These are phyloP conservation scores for Dittrichia graveolens DNA, from an alignment of 129 eudicot species.

Conservation along the genomic window DNA sequence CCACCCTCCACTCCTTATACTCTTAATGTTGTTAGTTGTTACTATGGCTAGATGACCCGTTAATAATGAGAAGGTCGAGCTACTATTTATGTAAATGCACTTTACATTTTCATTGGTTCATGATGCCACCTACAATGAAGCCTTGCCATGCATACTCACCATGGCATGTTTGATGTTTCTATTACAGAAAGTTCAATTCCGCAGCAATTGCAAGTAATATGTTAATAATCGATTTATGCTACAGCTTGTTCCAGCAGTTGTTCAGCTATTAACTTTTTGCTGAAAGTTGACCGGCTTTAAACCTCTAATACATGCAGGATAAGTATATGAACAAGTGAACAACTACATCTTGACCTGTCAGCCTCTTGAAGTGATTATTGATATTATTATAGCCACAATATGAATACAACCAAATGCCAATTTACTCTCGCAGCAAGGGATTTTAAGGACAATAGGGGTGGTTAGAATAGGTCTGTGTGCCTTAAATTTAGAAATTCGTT, in stretches of 20 bases:
- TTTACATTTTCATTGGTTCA: too few relatives aligned
- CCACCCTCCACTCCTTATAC: too few relatives aligned
- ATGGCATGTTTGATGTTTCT: background rate
- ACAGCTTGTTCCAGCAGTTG: background rate
- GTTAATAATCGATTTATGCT: background rate
- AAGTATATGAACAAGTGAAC: slow-evolving; percentile 1
- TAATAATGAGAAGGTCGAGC: too few relatives aligned
- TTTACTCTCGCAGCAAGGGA: slow-evolving; percentile 6
- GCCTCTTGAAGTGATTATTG: background rate
- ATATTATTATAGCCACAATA: background rate
- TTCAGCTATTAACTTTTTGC: background rate
- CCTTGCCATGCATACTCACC: background rate
- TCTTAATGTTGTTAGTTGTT: too few relatives aligned
- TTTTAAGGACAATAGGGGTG: background rate
- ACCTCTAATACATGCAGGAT: background rate
- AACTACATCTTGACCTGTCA: background rate
- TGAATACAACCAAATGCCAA: slow-evolving; percentile 14
- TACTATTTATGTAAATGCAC: too few relatives aligned
- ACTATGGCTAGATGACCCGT: too few relatives aligned
- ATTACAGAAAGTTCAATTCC: background rate
- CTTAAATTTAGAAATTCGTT: background rate
- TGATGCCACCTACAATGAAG: too few relatives aligned
- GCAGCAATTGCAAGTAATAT: background rate
- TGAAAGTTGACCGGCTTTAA: background rate
- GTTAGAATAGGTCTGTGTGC: slow-evolving; percentile 12